These are phyloP conservation scores for Cyclotella atomus DNA, from an alignment of 108 stramenopile species.

Conservation along the genomic window DNA sequence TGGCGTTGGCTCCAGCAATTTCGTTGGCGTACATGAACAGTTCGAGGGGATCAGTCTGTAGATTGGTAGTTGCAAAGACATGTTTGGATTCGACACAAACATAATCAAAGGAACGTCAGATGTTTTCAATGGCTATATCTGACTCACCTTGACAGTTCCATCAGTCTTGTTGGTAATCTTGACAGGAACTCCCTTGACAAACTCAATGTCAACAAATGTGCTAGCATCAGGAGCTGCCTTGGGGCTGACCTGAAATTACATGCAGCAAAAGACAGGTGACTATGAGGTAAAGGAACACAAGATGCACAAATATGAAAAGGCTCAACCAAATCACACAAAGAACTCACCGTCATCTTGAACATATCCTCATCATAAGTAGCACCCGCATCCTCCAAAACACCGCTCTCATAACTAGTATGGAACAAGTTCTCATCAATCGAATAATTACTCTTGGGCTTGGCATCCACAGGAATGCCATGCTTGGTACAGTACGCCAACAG, in stretches of 20 bases:
- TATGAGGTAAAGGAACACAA: neutral
- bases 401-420: conserved; percentile 98
- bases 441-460: conserved; percentile 96
- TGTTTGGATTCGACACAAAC: neutral
- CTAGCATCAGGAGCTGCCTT: conserved; percentile 87
- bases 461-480: conserved; percentile 96
- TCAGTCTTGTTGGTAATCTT: conserved; percentile 93
- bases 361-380: conserved; percentile 84
- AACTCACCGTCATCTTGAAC: conserved; percentile 93
- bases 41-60: conserved; percentile 88
- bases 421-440: conserved; percentile 98
- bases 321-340: neutral
- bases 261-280: neutral
- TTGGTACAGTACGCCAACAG: conserved; percentile 96
- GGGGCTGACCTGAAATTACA: conserved; percentile 58
- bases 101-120: too few relatives aligned
- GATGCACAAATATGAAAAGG: neutral
- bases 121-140: too few relatives aligned
- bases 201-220: conserved; percentile 86
- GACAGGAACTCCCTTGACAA: conserved; percentile 92
- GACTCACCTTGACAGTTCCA: conserved; percentile 77
- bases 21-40: conserved; percentile 97
- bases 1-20: conserved; percentile 95
- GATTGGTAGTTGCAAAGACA: neutral
- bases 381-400: conserved; percentile 92